These are phyloP conservation scores for Phytopythium cucurbitacearum DNA, from an alignment of 352 stramenopile species.

Conservation along the genomic window DNA sequence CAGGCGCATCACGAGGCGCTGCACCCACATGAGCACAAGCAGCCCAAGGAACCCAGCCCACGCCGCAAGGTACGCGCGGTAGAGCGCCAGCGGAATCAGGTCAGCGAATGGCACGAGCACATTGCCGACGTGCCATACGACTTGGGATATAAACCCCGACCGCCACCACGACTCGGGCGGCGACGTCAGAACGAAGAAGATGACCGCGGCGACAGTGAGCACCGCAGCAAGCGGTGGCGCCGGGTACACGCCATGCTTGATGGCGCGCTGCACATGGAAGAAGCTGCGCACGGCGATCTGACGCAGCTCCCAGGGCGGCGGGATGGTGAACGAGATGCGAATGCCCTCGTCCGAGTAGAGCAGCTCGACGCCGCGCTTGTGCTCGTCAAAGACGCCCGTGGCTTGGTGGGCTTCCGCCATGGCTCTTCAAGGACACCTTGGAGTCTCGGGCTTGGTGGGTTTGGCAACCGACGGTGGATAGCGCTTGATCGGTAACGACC, in stretches of 20 bases:
- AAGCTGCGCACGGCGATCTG: slow-evolving; percentile 48
- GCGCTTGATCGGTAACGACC: neutral
- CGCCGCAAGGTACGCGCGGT: slow-evolving; percentile 81
- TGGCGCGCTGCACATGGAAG: slow-evolving; percentile 69
- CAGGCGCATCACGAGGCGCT: slow-evolving; percentile 77
- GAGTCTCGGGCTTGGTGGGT: neutral
- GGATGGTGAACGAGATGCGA: slow-evolving; percentile 82
- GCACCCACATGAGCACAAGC: slow-evolving; percentile 78
- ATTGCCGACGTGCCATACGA: slow-evolving; percentile 82
- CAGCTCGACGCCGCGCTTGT: slow-evolving; percentile 85
- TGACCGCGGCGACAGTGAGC: slow-evolving; percentile 51
- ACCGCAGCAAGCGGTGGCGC: slow-evolving; percentile 63
- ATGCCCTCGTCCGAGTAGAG: slow-evolving; percentile 83
- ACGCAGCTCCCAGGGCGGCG: slow-evolving; percentile 71
- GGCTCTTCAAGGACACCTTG: slow-evolving; percentile 1
- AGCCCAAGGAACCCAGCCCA: slow-evolving; percentile 79
- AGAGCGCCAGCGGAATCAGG: slow-evolving; percentile 60
- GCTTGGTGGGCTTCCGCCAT: slow-evolving; percentile 87
- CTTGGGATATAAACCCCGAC: slow-evolving; percentile 57
- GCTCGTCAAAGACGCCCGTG: slow-evolving; percentile 81
- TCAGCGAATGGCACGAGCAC: slow-evolving; percentile 67
- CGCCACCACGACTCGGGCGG: slow-evolving; percentile 85
- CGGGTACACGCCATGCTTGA: slow-evolving; percentile 74
- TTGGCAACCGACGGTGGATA: neutral
- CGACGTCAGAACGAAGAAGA: slow-evolving; percentile 52